Base-by-base conservation (phyloP, 257 asterid species). In the Mentha longifolia region DNA sequence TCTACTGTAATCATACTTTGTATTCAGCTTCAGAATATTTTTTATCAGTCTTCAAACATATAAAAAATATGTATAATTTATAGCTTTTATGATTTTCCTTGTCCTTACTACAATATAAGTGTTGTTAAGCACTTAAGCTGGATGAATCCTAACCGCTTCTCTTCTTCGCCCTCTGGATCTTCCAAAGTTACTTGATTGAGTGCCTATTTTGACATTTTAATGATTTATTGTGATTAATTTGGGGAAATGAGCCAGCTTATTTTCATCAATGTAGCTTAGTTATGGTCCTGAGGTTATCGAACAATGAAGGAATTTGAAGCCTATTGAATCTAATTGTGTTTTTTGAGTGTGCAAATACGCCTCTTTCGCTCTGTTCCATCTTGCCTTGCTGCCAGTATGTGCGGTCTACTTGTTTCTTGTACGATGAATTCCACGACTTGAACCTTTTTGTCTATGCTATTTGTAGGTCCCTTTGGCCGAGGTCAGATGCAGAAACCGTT, bases 401-500 rank as follows among this genome's bases (percentile, higher is more conserved):
- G 52, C 22, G 31, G 31, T 67, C 50, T 57, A 19, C 30, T 0
- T 25, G 56, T 75, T 60, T 54, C 54, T 71, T 67, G 28, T 11
- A 39, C 13, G 31, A 58, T 16, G 2, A 14, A 19, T 59, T 73
- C 50, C 49, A 20, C 31, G 25, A 52, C 37, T 15, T 3, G 22
- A 14, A 46, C 50, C 57, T 42, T 30, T 55, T 22, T 31, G 12
- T 30, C 8, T 39, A 33, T 68, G 20, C 62, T 52, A 10, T 10
- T 46, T 46, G 72, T 83, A 89, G 97, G 95, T 56, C 54, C 88
- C 35, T 90, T 90, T 68, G 92, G 91, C 63, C 91, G 81, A 74
- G 95, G 95, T 41, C 88, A 88, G 87, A 92, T 92, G 98, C 97
- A 92, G 92, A 92, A 85, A 71, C 95, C 95, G 37, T 92, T 92